Evolutionary conservation across 495 filamentous ascomycete genomes (phyloP).

Genomic region (Penicillium cosmopolitanum): DNA sequence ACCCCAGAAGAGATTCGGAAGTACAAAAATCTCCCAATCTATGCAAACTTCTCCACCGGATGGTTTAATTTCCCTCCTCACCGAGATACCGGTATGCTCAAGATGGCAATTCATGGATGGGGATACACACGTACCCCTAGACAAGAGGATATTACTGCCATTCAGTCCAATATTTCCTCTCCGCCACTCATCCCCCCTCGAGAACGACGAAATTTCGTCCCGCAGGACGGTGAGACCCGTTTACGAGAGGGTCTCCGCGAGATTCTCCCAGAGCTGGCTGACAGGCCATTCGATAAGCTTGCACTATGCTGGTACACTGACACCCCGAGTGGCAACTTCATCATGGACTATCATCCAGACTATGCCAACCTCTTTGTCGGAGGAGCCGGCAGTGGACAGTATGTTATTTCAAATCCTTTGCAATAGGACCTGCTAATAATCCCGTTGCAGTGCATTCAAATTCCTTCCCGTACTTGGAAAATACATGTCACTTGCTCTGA

Average conservation of each 20-base stretch:
- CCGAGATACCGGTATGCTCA: constrained; percentile 57
- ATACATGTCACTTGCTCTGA: constrained; percentile 6
- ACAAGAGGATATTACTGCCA: neutral
- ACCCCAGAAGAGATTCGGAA: constrained; percentile 23
- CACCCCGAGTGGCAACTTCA: constrained; percentile 25
- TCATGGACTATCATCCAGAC: constrained; percentile 27
- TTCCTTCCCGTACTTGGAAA: neutral
- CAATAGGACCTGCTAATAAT: neutral
- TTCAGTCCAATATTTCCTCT: constrained; percentile 7
- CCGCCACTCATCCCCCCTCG: constrained; percentile 18
- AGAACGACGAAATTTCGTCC: constrained; percentile 18
- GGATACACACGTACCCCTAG: constrained; percentile 56
- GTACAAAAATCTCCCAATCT: constrained; percentile 22
- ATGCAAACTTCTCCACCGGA: constrained; percentile 72
- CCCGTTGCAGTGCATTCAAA: constrained; percentile 22
- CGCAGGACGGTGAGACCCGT: constrained; percentile 14
- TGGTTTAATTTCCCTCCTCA: constrained; percentile 75
- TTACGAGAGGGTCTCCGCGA: constrained; percentile 54
- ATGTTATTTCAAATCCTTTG: constrained; percentile 6
- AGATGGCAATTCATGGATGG: constrained; percentile 72
- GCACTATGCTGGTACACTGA: constrained; percentile 41
- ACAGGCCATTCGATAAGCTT: constrained; percentile 62
- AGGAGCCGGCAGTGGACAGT: constrained; percentile 25
- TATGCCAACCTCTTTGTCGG: constrained; percentile 18
- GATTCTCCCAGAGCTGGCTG: constrained; percentile 58